Evolutionary conservation across 1,284 basidiomycete species (phyloP), one percentile per base, ranked within the genome.

Genomic region (Kwoniella shivajii): DNA sequence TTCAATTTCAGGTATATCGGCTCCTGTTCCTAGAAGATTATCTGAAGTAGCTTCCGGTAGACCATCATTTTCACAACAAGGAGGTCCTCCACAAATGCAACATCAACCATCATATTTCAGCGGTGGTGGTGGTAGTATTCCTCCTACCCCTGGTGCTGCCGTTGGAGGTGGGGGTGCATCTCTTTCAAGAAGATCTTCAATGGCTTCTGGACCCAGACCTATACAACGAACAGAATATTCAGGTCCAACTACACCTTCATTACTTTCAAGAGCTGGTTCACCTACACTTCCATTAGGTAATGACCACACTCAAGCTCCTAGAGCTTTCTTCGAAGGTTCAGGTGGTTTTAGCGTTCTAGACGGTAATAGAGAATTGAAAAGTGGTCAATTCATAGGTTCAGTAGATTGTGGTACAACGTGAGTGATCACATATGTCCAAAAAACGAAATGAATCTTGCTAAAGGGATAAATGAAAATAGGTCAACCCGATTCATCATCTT

Each of bases 401-500:
- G 81, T 95, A 58, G 92, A 95, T 77, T 94, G 92, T 69, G 92
- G 92, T 49, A 95, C 92, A 38, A 95, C 92, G 90, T 92, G 69
- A 75, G 88, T 81, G 39, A 59, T 39, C 16, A 16, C 27, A 18
- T 30, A 27, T n/a, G n/a, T 49, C 7, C 31, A 43, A 46, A 41
- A 41, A 20, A 31, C 22, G n/a, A 16, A n/a, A 20, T 24, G 5
- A 13, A 42, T 39, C 52, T 59, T n/a, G n/a, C n/a, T n/a, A n/a
- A n/a, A n/a, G n/a, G n/a, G 45, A 53, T 30, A 20, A 9, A 14
- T 30, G 9, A 26, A 29, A 66, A 44, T 70, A 95, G 92, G 20
- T 95, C 92, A 14, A 90, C 92, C 20, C 87, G 93, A 45, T 97
- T 96, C 79, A 94, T 98, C 72, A 80, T 97, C 62, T 97, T 97